Conservation (phyloP, 257 asterid species). For the Petunia axillaris region DNA sequence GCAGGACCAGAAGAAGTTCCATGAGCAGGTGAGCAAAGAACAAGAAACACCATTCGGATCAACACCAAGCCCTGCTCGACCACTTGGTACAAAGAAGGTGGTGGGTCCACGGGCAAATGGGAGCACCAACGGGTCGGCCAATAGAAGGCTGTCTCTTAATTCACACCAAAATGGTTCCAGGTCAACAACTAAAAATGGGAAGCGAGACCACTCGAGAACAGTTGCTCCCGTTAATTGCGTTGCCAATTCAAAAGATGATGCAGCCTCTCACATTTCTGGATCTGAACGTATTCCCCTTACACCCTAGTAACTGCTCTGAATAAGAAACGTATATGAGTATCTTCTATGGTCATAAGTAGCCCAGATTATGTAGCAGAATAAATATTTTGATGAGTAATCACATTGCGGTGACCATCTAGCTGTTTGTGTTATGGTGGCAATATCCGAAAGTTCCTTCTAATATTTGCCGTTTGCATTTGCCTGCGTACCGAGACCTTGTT, state of each 20-base stretch:
- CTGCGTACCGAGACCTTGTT: not conserved
- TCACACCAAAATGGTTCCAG: slow-evolving; percentile 84
- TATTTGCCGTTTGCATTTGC: not conserved
- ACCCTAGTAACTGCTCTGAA: slow-evolving; percentile 31
- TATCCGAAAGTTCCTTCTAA: not conserved
- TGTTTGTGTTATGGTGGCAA: slow-evolving; percentile 1
- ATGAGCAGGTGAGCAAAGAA: slow-evolving; percentile 67
- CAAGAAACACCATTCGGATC: slow-evolving; percentile 58
- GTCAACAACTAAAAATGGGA: slow-evolving; percentile 68
- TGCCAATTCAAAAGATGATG: slow-evolving; percentile 65
- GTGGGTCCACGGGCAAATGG: slow-evolving; percentile 77
- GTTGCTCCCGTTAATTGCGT: slow-evolving; percentile 72
- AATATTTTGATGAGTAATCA: not conserved
- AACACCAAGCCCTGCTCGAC: slow-evolving; percentile 90
- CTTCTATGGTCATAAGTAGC: slow-evolving; percentile 22
- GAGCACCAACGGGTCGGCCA: slow-evolving; percentile 56
- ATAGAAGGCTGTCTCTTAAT: slow-evolving; percentile 79
- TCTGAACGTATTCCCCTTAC: slow-evolving; percentile 40
- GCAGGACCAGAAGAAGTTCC: slow-evolving; percentile 83
- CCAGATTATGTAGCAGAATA: not conserved
- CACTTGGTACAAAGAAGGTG: slow-evolving; percentile 63
- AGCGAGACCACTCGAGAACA: slow-evolving; percentile 55
- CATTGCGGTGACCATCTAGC: not conserved
- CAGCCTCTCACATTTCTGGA: slow-evolving; percentile 49
- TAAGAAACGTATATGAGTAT: slow-evolving; percentile 13